Evolutionary conservation across 2,329 filamentous ascomycete genomes (phyloP), one percentile per base, ranked within the genome.

Genomic region (Parascedosporium putredinis): DNA sequence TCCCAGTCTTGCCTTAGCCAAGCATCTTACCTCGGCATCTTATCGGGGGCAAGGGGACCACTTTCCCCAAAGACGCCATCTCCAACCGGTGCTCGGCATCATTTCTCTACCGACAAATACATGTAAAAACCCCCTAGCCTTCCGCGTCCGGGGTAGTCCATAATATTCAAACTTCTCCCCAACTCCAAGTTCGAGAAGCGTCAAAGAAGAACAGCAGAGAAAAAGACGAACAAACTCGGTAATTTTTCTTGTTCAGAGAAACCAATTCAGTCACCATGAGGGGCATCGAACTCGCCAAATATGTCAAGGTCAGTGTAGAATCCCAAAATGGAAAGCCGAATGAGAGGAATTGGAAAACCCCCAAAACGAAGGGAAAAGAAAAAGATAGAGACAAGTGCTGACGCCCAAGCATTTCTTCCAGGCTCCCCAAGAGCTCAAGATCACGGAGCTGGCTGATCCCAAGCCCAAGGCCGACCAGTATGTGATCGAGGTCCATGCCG

Each of bases 401-500:
- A 44, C 40, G 12, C 5, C n/a, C n/a, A n/a, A n/a, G n/a, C n/a
- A n/a, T 45, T n/a, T 46, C 10, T 31, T 4, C 16, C 53, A 93
- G 86, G 83, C 82, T 29, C 88, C 90, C 2, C 72, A 82, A 54
- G 86, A 93, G 61, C 86, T 97, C 64, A 76, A 72, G 54, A 84
- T 95, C 56, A 76, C 79, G 16, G 74, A 79, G 20, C 76, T 95
- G 12, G 81, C 88, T 16, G 86, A 89, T 49, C 90, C 88, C 1
- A 69, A 70, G 1, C 87, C 89, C 1, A 73, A 75, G 7, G 67
- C 80, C 27, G 72, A 86, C 61, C 81, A 95, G 69, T 97, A 96
- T 64, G 75, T 94, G 55, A 86, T 97, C 63, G 78, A 83, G 61
- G 86, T 97, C 59, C 86, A 88, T 67, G 88, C 91, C 44, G 78